A percentile compares a stretch with the other conserved stretches of the same genome.
Evolutionary conservation across 1,284 basidiomycete species (phyloP).

Genomic region (Microbotryum lychnidis-dioicae): DNA sequence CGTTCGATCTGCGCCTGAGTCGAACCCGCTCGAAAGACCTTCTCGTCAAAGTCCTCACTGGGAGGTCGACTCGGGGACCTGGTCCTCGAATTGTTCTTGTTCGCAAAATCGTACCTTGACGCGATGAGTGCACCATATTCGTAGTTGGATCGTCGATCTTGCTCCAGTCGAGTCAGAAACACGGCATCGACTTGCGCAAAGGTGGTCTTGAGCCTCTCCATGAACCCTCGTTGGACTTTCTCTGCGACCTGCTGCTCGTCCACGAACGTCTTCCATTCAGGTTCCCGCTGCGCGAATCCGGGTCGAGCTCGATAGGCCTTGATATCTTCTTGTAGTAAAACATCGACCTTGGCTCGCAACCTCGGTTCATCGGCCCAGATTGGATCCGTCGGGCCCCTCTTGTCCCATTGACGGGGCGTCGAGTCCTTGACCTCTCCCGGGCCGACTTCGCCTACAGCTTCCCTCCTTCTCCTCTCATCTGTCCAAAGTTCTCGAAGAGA

Average conservation of each 20-base stretch:
- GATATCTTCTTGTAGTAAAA: slow-evolving; percentile 1
- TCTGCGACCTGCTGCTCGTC: slow-evolving; percentile 20
- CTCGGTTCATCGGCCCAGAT: slow-evolving; percentile 13
- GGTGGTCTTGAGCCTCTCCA: slow-evolving; percentile 34
- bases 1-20: slow-evolving; percentile 23
- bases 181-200: slow-evolving; percentile 39
- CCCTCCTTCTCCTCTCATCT: slow-evolving; percentile 70
- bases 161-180: slow-evolving; percentile 33
- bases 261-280: slow-evolving; percentile 27
- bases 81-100: no score
- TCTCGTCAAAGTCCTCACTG: slow-evolving; percentile 33
- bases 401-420: slow-evolving; percentile 17
- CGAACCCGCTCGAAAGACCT: slow-evolving; percentile 15
- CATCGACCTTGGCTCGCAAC: slow-evolving; percentile 9
- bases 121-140: slow-evolving; percentile 49
- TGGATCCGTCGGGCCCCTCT: background rate
- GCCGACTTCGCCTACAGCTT: slow-evolving; percentile 47
- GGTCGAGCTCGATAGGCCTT: slow-evolving; percentile 1
- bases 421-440: slow-evolving; percentile 23
- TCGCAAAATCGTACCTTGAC: slow-evolving; percentile 5
- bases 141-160: slow-evolving; percentile 53
- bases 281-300: slow-evolving; percentile 3
- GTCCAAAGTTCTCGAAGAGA: slow-evolving; percentile 92
- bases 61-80: background rate
- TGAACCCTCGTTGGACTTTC: slow-evolving; percentile 10